Conservation (phyloP, 2,329 filamentous ascomycete genomes). For the Beauveria australis region DNA sequence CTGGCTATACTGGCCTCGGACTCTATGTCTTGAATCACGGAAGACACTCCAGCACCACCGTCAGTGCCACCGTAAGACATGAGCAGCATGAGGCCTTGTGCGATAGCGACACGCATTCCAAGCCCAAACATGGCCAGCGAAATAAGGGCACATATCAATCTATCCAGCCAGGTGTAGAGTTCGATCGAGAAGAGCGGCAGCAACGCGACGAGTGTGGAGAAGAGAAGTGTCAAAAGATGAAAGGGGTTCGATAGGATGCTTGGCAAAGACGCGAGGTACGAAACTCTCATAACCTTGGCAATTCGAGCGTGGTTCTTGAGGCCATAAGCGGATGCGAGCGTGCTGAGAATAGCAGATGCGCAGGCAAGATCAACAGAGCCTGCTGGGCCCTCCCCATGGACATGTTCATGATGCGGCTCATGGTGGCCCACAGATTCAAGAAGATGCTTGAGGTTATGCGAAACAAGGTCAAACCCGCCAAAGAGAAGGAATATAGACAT, state of each 20-base stretch:
- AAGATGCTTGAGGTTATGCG: slow-evolving; percentile 88
- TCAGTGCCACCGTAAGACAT: slow-evolving; percentile 64
- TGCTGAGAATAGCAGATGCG: slow-evolving; percentile 72
- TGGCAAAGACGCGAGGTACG: slow-evolving; percentile 72
- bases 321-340: slow-evolving; percentile 76
- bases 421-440: slow-evolving; percentile 58
- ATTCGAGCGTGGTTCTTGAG: slow-evolving; percentile 89
- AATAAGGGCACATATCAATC: slow-evolving; percentile 70
- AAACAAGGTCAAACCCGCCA: slow-evolving; percentile 91
- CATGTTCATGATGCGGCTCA: slow-evolving; percentile 61
- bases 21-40: slow-evolving; percentile 79
- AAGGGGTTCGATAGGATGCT: slow-evolving; percentile 89
- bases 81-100: slow-evolving; percentile 85
- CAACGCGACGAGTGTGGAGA: slow-evolving; percentile 70
- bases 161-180: slow-evolving; percentile 79
- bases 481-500: slow-evolving; percentile 96
- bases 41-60: slow-evolving; percentile 46
- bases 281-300: slow-evolving; percentile 80
- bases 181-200: slow-evolving; percentile 73
- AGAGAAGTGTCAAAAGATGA: slow-evolving; percentile 87
- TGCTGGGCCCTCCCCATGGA: slow-evolving; percentile 57
- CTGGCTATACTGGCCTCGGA: slow-evolving; percentile 65
- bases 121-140: slow-evolving; percentile 83
- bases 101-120: slow-evolving; percentile 73
- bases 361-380: slow-evolving; percentile 77